Evolutionary conservation across 805 yeast genomes (phyloP), one percentile per base, ranked within the genome.

Genomic region (Isabelozyma gotoi): DNA sequence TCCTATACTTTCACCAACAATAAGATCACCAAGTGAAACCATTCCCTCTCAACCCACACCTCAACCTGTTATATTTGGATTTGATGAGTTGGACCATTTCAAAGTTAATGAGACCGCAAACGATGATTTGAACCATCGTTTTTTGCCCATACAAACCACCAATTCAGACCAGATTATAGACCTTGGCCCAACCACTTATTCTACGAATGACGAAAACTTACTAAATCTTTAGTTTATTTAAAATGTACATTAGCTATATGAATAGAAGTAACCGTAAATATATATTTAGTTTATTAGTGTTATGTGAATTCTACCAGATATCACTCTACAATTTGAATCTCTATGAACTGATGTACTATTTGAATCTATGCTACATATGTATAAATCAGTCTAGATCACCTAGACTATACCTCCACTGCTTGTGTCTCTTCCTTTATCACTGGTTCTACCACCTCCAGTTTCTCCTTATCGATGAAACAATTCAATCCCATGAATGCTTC

Each of bases 401-500:
- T 24, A 10, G 8, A n/a, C 29, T 24, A 24, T n/a, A 24, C 29
- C 12, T 24, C 29, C 29, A 24, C 29, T 2, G 29, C 29, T n/a
- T n/a, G n/a, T 3, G 29, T n/a, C 8, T n/a, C 12, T n/a, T 24
- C 29, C 29, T 24, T 24, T 24, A 24, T 24, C 8, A 10, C 7
- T 7, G 29, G 12, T 10, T 24, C 29, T n/a, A 10, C 12, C 29
- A 24, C 29, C 20, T 35, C 38, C 20, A 16, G 38, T 35, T 68
- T 69, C 42, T 71, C 76, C 39, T 51, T 43, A 36, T 81, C 84
- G 19, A 94, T 77, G 45, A 84, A 76, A 61, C 97, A 90, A 12
- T 88, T 91, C 46, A 94, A 69, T 0, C 98, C 97, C 68, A 83
- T 80, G 54, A 91, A 92, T 5, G 98, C 97, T 51, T 87, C 94